These are phyloP conservation scores for Lachnellula arida DNA, from an alignment of 2,329 filamentous ascomycete genomes.

Conservation along the genomic window DNA sequence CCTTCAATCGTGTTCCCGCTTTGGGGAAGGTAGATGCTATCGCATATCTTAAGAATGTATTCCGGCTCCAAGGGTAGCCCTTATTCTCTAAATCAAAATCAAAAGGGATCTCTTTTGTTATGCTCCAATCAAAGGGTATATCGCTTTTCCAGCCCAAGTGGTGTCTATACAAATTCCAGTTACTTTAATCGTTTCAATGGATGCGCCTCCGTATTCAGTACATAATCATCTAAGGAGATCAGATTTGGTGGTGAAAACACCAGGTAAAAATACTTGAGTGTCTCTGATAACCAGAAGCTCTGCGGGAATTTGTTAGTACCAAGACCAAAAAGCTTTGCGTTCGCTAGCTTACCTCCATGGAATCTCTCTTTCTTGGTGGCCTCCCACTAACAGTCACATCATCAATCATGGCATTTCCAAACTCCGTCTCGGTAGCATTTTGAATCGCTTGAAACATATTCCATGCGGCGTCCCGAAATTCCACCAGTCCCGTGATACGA, in stretches of 20 bases:
- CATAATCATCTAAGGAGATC: constrained; percentile 56
- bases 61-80: no score
- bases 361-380: constrained; percentile 37
- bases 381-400: constrained; percentile 31
- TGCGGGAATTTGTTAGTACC: background rate
- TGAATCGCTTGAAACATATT: constrained; percentile 42
- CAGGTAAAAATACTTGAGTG: constrained; percentile 58
- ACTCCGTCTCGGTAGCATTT: constrained; percentile 36
- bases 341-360: constrained; percentile 41
- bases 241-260: constrained; percentile 42
- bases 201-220: constrained; percentile 35
- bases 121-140: background rate
- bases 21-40: no score
- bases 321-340: background rate
- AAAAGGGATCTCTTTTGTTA: no score
- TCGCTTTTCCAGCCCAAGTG: background rate
- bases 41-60: no score
- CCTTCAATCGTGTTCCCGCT: no score
- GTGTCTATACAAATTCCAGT: background rate
- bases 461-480: constrained; percentile 40
- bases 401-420: constrained; percentile 37
- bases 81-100: background rate
- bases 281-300: constrained; percentile 57
- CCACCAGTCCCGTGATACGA: constrained; percentile 14
- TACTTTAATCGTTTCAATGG: constrained; percentile 13